Evolutionary conservation across 352 stramenopile genomes (phyloP), one percentile per base, ranked within the genome.

Genomic region (Phytopythium vexans): DNA sequence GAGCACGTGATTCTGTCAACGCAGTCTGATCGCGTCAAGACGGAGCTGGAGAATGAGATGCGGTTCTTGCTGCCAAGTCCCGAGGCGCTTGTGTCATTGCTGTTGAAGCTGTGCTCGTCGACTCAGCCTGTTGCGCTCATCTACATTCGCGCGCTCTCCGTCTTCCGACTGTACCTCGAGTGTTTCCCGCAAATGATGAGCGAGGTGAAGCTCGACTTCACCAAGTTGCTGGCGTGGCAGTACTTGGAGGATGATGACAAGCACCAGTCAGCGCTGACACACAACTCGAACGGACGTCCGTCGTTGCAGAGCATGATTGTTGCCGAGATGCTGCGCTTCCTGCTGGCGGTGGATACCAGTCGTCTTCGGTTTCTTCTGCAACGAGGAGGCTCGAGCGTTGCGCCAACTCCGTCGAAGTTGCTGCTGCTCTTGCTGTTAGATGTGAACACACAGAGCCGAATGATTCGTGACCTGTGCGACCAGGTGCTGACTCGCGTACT

Each of bases 201-300:
- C 33, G 86, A 95, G 34, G 72, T 88, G 8, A 95, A 95, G 59
- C 70, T 89, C 37, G 86, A 95, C 60, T 83, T 93, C 21, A 85
- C 86, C 9, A 95, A 95, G 66, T 68, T 88, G n/a, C 56, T 93
- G 3, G 59, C 61, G 0, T 92, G 77, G 75, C 59, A 67, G 12
- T 74, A 74, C 36, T 63, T 92, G 11, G 62, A 84, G 16, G 36
- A n/a, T 16, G 41, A 45, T 8, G 44, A 33, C 0, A 50, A 41
- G 12, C 11, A 31, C 39, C 21, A 54, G n/a, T 39, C 60, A 33
- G 21, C 21, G 21, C 21, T 27, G 21, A 2, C 21, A 27, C 21
- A 27, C 21, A 27, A 27, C 2, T 27, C 21, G 21, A 27, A 27
- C 21, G 21, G 21, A 27, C 21, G 21, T 15, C 27, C n/a, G 8